These are phyloP conservation scores for Monosporozyma yasuniensis DNA, from an alignment of 805 yeast genomes.

Conservation along the genomic window DNA sequence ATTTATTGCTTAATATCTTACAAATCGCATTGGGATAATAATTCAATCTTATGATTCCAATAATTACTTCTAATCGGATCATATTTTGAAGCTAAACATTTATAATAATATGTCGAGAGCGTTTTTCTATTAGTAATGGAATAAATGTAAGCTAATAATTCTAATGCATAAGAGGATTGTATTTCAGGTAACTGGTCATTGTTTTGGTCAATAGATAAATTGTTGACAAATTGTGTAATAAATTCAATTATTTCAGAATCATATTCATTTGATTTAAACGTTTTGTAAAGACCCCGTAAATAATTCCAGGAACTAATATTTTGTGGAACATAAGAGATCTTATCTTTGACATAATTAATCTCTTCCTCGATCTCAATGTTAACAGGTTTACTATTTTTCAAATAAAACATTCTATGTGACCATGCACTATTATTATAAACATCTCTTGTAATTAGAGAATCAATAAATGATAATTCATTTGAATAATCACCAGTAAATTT, in stretches of 20 bases:
- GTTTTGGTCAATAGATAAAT: constrained; percentile 1
- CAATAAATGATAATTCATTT: constrained; percentile 46
- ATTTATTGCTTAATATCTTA: too few relatives aligned
- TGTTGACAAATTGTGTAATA: constrained; percentile 35
- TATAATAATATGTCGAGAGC: constrained; percentile 39
- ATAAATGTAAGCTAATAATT: constrained; percentile 48
- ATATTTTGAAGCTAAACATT: constrained; percentile 40
- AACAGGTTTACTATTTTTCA: constrained; percentile 23
- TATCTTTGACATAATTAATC: constrained; percentile 39
- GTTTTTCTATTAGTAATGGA: constrained; percentile 22
- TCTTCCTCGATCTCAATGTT: constrained; percentile 34
- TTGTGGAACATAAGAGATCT: constrained; percentile 58
- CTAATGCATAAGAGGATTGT: constrained; percentile 54
- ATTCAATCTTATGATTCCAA: constrained; percentile 45
- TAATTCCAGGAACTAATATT: constrained; percentile 87
- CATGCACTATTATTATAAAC: constrained; percentile 88
- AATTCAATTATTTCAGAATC: constrained; percentile 38
- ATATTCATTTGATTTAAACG: constrained; percentile 16
- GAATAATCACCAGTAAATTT: constrained; percentile 42
- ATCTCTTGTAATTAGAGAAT: constrained; percentile 46
- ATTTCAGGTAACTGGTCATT: constrained; percentile 21
- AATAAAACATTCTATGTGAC: constrained; percentile 70
- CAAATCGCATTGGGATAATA: constrained; percentile 1
- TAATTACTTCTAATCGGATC: constrained; percentile 56
- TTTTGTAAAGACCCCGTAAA: constrained; percentile 46